Percentiles rank a stretch among this genome's conserved stretches.
Conservation (phyloP, 345 rosid species). For the Combretum micranthum region DNA sequence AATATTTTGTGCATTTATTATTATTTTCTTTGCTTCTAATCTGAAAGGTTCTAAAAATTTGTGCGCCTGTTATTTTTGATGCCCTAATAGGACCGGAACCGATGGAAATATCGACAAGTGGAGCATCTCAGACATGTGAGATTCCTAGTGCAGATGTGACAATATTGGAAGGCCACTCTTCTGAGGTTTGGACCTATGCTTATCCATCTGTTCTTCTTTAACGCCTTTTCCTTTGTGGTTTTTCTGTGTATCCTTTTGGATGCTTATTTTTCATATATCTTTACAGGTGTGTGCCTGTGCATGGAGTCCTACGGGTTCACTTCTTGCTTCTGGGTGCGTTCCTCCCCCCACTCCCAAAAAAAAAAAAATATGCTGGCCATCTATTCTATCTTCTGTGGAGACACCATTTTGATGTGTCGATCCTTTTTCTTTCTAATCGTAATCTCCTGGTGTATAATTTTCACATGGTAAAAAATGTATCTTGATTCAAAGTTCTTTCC, state of each 20-base stretch:
- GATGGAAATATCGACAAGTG: constrained; percentile 52
- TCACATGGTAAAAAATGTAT: too few species aligned
- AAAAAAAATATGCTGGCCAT: constrained; percentile 5
- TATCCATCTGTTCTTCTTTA: neutral
- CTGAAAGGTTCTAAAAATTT: too few species aligned
- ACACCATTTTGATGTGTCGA: too few species aligned
- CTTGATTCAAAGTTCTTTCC: too few species aligned
- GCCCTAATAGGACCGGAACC: constrained; percentile 53
- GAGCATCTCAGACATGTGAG: constrained; percentile 54
- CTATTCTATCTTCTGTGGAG: neutral
- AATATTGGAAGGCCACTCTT: constrained; percentile 93
- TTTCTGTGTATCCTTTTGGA: neutral
- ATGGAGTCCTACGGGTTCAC: constrained; percentile 97
- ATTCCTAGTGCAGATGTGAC: constrained; percentile 84
- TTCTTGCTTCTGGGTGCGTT: constrained; percentile 98
- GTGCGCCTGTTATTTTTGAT: neutral
- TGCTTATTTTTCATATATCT: constrained; percentile 3
- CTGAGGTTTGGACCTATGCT: constrained; percentile 59
- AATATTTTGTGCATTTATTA: neutral
- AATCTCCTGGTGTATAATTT: too few species aligned
- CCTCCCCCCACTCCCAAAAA: constrained; percentile 10
- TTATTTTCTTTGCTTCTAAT: neutral
- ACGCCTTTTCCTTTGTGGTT: neutral
- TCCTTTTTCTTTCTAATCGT: too few species aligned
- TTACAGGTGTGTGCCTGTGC: constrained; percentile 96